Base-by-base conservation (phyloP, 805 yeast genomes). In the Lipomyces lipofer region DNA sequence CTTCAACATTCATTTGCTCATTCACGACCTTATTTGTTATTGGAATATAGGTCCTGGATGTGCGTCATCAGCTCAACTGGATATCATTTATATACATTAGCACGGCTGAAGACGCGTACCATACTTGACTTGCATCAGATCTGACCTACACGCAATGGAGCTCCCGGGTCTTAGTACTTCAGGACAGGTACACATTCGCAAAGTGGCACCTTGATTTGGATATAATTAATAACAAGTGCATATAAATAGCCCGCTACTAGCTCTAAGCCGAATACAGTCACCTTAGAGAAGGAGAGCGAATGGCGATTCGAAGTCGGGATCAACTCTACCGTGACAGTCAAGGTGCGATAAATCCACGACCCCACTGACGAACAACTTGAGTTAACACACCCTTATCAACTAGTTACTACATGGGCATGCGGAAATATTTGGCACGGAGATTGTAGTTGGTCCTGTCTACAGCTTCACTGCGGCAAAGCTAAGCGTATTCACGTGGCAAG, bases 371-470 rank as follows among this genome's bases (percentile, higher is more conserved):
- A 35, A 21, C 35, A 30, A 30, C n/a, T n/a, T n/a, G n/a, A n/a
- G n/a, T 13, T 10, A 6, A 39, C 40, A 35, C 40, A 39, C 12
- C 9, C 22, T 19, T 8, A 17, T 13, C 10, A 36, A 22, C 1
- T 24, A 65, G 63, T 75, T 85, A 9, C 54, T 70, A 2, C 72
- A 74, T 1, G 99, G 99, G 2, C 77, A 83, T 1, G 96, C 88
- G 1, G 99, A 94, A 71, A 79, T 90, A 8, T 88, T 86, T 70
- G 99, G 99, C 22, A 88, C 97, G 2, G 99, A 94, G 68, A 78
- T 94, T 22, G 87, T 97, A 2, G 74, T 77, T 40, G 88, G 86
- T 54, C 75, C 78, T 0, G 86, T 82, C 21, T 85, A 82, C 63
- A 66, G 70, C 2, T 83, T 87, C 64, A 69, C 72, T 24, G 84